Base-by-base conservation (phyloP, 768 basidiomycete species). In the Trametes meyenii region DNA sequence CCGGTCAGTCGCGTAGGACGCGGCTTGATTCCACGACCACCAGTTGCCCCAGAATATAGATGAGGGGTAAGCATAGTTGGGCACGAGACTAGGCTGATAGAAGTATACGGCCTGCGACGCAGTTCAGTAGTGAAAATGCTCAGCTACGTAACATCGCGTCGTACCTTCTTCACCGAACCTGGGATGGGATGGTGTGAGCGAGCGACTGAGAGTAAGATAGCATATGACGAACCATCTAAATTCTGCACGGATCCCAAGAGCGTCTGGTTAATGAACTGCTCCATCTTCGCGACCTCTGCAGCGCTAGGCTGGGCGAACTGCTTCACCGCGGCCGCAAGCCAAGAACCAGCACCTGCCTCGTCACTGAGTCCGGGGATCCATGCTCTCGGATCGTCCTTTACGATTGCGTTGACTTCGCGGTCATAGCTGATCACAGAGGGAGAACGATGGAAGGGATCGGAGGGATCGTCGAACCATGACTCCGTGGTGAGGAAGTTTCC, bases 301-400 rank as follows among this genome's bases (percentile, higher is more conserved):
- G 80, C 81, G 62, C 75, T 80, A 1, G 84, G 84, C 61, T 83
- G 83, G 1, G 75, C 80, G 62, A 72, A 85, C 65, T 85, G 81
- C 62, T 84, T 85, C 82, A 84, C 80, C 3, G 78, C 72, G 17
- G 80, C 83, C 8, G 84, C 82, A 14, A 85, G 66, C 82, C 82
- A 84, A 23, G 82, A 83, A 12, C 83, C 83, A 0, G 84, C 83
- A 29, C 84, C 84, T n/a, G 80, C 84, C 69, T 85, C 84, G 63
- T 85, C 83, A 51, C 81, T 83, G 60, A 84, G 65, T 0, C 84
- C 84, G n/a, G 82, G 79, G 53, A 85, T 85, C 84, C 84, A 85
- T 14, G 82, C 82, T 40, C 84, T 70, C 14, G 81, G 75, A 57
- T 84, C 84, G 63, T 84, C 78, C 63, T 69, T 76, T 1, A 85